Base-by-base conservation (phyloP, 306 rosid species). In the Pachyrhizus erosus region DNA sequence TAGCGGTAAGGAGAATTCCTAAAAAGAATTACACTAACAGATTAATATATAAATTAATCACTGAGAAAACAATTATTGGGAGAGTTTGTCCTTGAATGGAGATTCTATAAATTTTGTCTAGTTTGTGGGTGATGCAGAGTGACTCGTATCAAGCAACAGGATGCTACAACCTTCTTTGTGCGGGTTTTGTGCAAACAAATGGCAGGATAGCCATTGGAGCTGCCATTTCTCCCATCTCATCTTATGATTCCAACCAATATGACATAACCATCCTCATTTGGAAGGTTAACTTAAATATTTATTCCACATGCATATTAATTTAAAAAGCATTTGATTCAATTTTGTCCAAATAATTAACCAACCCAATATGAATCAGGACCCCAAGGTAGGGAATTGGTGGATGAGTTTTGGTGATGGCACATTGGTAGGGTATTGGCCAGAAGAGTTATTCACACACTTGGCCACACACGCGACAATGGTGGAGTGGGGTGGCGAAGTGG, bases 401-500 rank as follows among this genome's bases (percentile, higher is more conserved):
- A 87, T 96, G 99, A 92, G 98, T 66, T 93, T 89, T 67, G 96
- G 98, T 0, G 97, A 89, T 39, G 85, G 70, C 73, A 82, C 91
- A 21, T 71, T 96, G 21, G 92, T 96, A 8, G 99, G 99, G 52
- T 96, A 96, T 49, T 96, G 99, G 99, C 98, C 99, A 1, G 92
- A 89, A 0, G 98, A 92, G 89, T 45, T 96, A 29, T 96, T 96
- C 83, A 92, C 97, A 4, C 99, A 96, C 91, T 82, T 96, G 13
- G 93, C 90, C 1, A 84, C 89, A 5, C 94, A 80, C 14, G 99
- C 98, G 0, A 96, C 96, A 0, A 93, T 96, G 99, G 99, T 96
- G 76, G 96, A 96, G 24, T 96, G 99, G 99, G 99, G 99, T 1
- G 98, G 99, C 2, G 99, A 96, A 82, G 91, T 96, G 76, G 99